Conservation (phyloP, 2,329 filamentous ascomycete genomes). For the Xylariomycetidae sp. region DNA sequence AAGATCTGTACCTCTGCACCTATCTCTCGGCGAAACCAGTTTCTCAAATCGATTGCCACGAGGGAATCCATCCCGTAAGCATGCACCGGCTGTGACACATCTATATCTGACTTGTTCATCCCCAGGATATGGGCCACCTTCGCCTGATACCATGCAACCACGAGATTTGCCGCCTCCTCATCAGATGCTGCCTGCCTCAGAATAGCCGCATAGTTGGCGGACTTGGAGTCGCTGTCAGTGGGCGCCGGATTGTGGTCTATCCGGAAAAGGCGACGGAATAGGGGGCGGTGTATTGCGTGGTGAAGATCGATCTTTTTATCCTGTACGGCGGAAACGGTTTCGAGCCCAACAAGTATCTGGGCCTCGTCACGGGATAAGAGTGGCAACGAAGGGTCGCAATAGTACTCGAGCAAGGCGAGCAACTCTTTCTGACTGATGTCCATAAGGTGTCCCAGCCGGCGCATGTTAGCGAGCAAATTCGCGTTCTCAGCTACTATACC, state of each 20-base stretch:
- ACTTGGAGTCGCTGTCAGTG: too few relatives aligned
- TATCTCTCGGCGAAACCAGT: neutral
- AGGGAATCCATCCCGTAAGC: conserved; percentile 1
- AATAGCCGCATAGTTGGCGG: too few relatives aligned
- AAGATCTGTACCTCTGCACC: conserved; percentile 1
- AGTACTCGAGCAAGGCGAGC: conserved; percentile 5
- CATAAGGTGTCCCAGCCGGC: conserved; percentile 6
- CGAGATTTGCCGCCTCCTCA: neutral
- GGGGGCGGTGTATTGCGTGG: conserved; percentile 3
- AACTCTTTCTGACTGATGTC: conserved; percentile 5
- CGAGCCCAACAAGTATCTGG: conserved; percentile 6
- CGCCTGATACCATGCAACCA: neutral
- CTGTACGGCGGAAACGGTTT: neutral
- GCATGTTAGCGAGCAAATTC: conserved; percentile 1
- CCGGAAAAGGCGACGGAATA: conserved; percentile 7
- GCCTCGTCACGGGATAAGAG: conserved; percentile 2
- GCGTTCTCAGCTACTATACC: conserved; percentile 1
- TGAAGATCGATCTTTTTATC: conserved; percentile 9
- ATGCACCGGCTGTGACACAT: neutral
- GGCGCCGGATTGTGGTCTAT: too few relatives aligned
- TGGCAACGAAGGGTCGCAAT: conserved; percentile 6
- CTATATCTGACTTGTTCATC: neutral
- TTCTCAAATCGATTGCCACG: neutral
- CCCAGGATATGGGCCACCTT: conserved; percentile 1
- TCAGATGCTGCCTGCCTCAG: too few relatives aligned